These are phyloP conservation scores for Debaryomyces sp. DNA, from an alignment of 1,139 yeast species.

Conservation along the genomic window DNA sequence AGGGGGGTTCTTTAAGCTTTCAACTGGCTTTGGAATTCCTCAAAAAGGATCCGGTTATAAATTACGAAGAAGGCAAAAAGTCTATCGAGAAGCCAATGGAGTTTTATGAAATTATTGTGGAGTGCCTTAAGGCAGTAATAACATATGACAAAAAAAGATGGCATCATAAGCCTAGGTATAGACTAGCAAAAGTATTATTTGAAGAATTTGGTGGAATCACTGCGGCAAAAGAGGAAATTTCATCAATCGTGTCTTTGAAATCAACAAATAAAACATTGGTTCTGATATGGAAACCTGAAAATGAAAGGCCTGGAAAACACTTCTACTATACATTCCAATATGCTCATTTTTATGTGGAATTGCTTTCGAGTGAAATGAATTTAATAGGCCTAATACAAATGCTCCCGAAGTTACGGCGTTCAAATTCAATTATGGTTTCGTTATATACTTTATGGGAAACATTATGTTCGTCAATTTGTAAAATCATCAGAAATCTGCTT, in stretches of 20 bases:
- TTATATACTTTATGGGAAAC: slow-evolving; percentile 70
- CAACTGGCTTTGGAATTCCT: slow-evolving; percentile 43
- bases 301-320: slow-evolving; percentile 92
- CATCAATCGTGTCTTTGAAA: slow-evolving; percentile 63
- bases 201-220: slow-evolving; percentile 55
- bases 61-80: slow-evolving; percentile 13
- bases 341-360: slow-evolving; percentile 61
- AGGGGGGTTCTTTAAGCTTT: slow-evolving; percentile 31
- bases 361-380: slow-evolving; percentile 59
- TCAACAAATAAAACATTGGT: slow-evolving; percentile 73
- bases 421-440: slow-evolving; percentile 72
- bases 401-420: slow-evolving; percentile 71
- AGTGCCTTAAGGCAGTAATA: slow-evolving; percentile 40
- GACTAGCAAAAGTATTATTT: slow-evolving; percentile 65
- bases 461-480: slow-evolving; percentile 49
- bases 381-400: slow-evolving; percentile 59
- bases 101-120: slow-evolving; percentile 27
- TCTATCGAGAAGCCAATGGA: slow-evolving; percentile 25
- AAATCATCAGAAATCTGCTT: slow-evolving; percentile 49
- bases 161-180: slow-evolving; percentile 85
- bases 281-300: slow-evolving; percentile 91
- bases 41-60: slow-evolving; percentile 32
- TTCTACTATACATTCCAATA: slow-evolving; percentile 78
- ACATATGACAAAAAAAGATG: slow-evolving; percentile 78
- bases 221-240: slow-evolving; percentile 67